Evolutionary conservation across 2,329 filamentous ascomycete genomes (phyloP).

Genomic region (Alternaria ethzedia): DNA sequence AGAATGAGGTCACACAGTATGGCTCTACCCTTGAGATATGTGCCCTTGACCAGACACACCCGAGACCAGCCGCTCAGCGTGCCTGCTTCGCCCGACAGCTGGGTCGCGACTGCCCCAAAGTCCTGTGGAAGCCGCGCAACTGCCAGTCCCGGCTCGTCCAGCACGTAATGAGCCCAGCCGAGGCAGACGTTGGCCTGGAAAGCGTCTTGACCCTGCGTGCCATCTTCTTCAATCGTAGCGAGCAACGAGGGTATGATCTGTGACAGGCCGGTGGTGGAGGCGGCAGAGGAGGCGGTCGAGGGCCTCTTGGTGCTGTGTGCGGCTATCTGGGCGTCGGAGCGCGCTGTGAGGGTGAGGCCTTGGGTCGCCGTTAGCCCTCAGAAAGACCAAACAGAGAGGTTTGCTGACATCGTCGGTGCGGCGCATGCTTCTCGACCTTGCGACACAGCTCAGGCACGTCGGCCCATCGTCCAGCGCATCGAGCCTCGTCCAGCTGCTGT

Average conservation of each 20-base stretch:
- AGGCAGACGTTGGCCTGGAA: conserved; percentile 83
- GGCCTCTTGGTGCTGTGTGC: conserved; percentile 51
- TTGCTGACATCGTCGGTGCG: conserved; percentile 78
- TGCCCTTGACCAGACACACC: conserved; percentile 79
- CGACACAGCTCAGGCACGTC: conserved; percentile 86
- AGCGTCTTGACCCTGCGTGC: conserved; percentile 58
- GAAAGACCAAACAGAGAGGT: conserved; percentile 3
- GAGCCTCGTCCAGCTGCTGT: conserved; percentile 79
- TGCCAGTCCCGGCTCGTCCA: conserved; percentile 71
- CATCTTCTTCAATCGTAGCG: conserved; percentile 49
- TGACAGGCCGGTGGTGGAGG: conserved; percentile 34
- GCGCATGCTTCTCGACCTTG: conserved; percentile 94
- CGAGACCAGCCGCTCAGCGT: conserved; percentile 75
- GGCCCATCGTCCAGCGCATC: conserved; percentile 87
- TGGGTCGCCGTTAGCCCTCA: conserved; percentile 24
- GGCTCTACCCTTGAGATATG: conserved; percentile 73
- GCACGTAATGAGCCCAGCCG: conserved; percentile 83
- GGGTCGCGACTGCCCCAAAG: conserved; percentile 51
- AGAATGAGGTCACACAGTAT: background rate
- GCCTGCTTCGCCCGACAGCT: conserved; percentile 39
- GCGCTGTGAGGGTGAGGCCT: conserved; percentile 57
- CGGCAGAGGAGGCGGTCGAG: conserved; percentile 50
- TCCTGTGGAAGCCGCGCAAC: conserved; percentile 67
- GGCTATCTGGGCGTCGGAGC: conserved; percentile 56
- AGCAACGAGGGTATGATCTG: conserved; percentile 51